Percentiles rank a stretch among this genome's conserved stretches.
These are phyloP conservation scores for Hypoxylon trugodes DNA, from an alignment of 495 filamentous ascomycete species.

Conservation along the genomic window DNA sequence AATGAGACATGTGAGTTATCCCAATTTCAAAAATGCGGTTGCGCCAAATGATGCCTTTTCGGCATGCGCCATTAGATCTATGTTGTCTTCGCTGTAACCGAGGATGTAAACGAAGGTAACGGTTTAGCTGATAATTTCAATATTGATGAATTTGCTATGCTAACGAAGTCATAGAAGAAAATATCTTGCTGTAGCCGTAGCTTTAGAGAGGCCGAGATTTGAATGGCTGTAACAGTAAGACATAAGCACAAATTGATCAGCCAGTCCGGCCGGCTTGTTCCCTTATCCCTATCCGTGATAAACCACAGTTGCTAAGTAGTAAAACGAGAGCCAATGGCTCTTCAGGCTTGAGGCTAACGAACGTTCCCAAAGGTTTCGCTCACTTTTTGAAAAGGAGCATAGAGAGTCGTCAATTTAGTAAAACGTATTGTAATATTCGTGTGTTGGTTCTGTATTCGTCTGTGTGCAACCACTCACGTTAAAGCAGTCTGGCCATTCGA, in stretches of 20 bases:
- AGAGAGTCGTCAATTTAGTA: slow-evolving; percentile 21
- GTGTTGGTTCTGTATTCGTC: neutral
- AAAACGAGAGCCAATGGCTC: slow-evolving; percentile 13
- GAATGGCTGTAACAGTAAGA: slow-evolving; percentile 1
- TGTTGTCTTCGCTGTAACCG: neutral
- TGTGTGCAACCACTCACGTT: slow-evolving; percentile 20
- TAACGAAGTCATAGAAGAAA: slow-evolving; percentile 23
- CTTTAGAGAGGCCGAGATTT: slow-evolving; percentile 1
- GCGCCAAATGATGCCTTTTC: neutral
- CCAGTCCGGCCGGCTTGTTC: neutral
- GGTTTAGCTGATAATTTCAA: slow-evolving; percentile 3
- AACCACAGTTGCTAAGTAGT: slow-evolving; percentile 11
- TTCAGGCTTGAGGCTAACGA: slow-evolving; percentile 26
- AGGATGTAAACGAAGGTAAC: neutral
- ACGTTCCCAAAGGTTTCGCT: slow-evolving; percentile 19
- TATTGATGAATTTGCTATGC: slow-evolving; percentile 21
- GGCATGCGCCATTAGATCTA: neutral
- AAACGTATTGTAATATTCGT: slow-evolving; percentile 24
- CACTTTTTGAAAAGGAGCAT: slow-evolving; percentile 22
- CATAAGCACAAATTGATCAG: neutral
- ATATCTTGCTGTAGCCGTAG: neutral
- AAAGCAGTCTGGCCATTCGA: slow-evolving; percentile 9
- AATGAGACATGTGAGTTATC: slow-evolving; percentile 5
- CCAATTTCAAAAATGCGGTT: neutral
- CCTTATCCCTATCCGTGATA: neutral